These are phyloP conservation scores for Cutaneotrichosporon curvatum DNA, from an alignment of 1,284 basidiomycete species.

Conservation along the genomic window DNA sequence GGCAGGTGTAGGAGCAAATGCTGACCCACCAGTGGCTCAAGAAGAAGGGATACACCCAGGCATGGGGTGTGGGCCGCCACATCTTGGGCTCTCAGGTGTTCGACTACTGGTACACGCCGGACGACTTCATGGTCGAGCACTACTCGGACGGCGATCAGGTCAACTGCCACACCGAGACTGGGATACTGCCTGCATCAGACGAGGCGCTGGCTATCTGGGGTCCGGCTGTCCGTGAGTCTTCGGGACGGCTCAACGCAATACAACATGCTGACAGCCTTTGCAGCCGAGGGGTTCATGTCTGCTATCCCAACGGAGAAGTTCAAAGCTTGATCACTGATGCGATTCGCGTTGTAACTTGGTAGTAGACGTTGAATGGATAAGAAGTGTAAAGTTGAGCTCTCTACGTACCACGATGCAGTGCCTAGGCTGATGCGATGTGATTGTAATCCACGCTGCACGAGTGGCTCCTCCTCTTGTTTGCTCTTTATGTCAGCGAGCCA, in stretches of 20 bases:
- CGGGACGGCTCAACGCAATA: no score
- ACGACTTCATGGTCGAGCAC: conserved; percentile 24
- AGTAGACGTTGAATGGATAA: no score
- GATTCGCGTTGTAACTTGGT: no score
- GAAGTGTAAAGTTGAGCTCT: no score
- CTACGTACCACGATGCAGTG: no score
- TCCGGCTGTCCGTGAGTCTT: conserved; percentile 12
- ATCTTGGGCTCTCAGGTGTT: conserved; percentile 27
- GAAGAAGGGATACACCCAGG: conserved; percentile 18
- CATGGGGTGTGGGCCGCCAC: conserved; percentile 24
- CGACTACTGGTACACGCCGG: conserved; percentile 24
- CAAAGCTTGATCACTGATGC: not conserved
- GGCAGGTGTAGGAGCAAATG: no score
- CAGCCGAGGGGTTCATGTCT: conserved; percentile 6
- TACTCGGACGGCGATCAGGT: conserved; percentile 24
- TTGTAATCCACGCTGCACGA: no score
- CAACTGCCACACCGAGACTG: conserved; percentile 14
- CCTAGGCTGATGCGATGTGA: no score
- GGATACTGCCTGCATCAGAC: conserved; percentile 1
- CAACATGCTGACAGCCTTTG: not conserved
- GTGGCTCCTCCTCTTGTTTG: no score
- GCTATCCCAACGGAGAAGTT: conserved; percentile 3
- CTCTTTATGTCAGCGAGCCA: no score
- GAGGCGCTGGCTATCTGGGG: conserved; percentile 14
- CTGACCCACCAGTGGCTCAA: conserved; percentile 9